These are phyloP conservation scores for Heliamphora exappendiculata DNA, from an alignment of 148 eudicot species.

Conservation along the genomic window DNA sequence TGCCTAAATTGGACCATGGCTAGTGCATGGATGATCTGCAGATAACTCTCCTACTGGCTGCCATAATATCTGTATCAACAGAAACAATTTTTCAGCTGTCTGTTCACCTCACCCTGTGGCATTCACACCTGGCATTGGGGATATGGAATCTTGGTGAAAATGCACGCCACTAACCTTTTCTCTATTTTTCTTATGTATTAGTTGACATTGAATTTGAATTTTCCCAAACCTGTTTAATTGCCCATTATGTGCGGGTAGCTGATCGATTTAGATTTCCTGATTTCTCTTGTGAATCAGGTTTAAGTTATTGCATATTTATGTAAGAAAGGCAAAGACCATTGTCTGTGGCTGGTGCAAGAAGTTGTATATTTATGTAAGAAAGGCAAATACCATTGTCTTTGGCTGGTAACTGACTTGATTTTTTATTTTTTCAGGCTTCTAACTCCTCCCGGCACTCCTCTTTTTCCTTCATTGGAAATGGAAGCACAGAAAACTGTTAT, in stretches of 20 bases:
- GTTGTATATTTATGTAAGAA: not conserved
- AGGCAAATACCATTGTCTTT: not conserved
- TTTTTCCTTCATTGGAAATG: conserved; percentile 58
- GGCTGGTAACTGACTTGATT: not conserved
- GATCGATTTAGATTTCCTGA: not conserved
- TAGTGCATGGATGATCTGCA: too few relatives aligned
- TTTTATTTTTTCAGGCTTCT: conserved; percentile 62
- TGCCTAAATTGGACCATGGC: not conserved
- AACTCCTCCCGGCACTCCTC: conserved; percentile 71
- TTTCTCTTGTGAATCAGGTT: conserved; percentile 1
- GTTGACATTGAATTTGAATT: not conserved
- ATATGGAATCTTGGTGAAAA: not conserved
- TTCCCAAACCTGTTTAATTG: not conserved
- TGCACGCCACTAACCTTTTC: not conserved
- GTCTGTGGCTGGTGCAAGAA: too few relatives aligned
- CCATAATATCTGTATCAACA: not conserved
- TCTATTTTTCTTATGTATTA: not conserved
- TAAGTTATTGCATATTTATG: not conserved
- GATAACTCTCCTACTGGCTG: not conserved
- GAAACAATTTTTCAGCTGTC: too few relatives aligned
- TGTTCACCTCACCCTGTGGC: not conserved
- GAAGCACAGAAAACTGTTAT: conserved; percentile 39
- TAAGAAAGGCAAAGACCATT: not conserved
- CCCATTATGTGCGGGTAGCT: not conserved
- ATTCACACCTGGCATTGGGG: not conserved